These are phyloP conservation scores for Microsporum ferrugineum DNA, from an alignment of 2,329 filamentous ascomycete genomes.

Conservation along the genomic window DNA sequence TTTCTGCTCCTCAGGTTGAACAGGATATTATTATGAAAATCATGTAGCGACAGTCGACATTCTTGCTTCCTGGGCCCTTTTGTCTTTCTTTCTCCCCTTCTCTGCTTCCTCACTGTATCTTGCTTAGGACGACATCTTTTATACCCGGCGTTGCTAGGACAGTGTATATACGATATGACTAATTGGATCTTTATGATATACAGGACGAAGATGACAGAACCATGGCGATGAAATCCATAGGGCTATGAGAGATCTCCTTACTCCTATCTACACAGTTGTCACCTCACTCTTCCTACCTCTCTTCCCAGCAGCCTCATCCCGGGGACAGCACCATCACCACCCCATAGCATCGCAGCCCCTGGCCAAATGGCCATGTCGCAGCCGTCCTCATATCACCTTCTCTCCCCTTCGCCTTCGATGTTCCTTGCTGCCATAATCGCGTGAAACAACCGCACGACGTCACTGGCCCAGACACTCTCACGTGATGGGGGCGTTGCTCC, in stretches of 20 bases:
- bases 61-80: neutral
- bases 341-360: neutral
- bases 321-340: neutral
- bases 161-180: constrained; percentile 16
- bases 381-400: neutral
- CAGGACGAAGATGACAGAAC: constrained; percentile 18
- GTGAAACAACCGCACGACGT: constrained; percentile 31
- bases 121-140: neutral
- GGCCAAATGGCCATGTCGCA: neutral
- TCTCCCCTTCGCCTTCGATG: neutral
- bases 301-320: neutral
- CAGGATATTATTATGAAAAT: constrained; percentile 77
- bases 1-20: constrained; percentile 54
- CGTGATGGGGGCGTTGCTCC: constrained; percentile 24
- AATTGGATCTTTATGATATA: constrained; percentile 19
- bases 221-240: neutral
- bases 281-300: neutral
- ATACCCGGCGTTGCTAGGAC: constrained; percentile 9
- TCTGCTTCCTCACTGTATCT: neutral
- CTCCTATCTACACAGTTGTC: neutral
- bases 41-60: constrained; percentile 39
- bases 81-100: neutral
- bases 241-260: neutral
- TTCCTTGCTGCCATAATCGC: constrained; percentile 12
- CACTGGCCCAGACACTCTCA: constrained; percentile 29